These are phyloP conservation scores for Leishmania mexicana DNA, from an alignment of 208 protist species.

Conservation along the genomic window DNA sequence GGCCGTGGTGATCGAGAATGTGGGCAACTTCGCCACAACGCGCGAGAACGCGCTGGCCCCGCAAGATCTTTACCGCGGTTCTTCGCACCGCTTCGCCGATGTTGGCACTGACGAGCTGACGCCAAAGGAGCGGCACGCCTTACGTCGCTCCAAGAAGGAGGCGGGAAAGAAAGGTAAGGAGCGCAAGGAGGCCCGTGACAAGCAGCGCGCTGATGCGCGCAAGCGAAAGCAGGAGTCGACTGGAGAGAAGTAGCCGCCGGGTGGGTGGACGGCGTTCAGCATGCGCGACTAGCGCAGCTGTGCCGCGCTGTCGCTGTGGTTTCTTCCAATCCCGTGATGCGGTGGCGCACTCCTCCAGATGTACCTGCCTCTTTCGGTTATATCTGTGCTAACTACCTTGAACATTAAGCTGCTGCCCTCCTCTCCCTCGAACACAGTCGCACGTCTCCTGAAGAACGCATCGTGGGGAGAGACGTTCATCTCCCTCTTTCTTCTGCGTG, in stretches of 20 bases:
- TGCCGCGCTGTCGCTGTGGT: not conserved
- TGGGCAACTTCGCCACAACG: constrained; percentile 83
- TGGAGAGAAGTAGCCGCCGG: constrained; percentile 5
- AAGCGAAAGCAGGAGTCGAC: constrained; percentile 24
- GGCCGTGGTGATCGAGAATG: constrained; percentile 82
- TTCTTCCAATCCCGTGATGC: not conserved
- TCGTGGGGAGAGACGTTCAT: not conserved
- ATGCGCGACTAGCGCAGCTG: not conserved
- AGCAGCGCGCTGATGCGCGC: constrained; percentile 36
- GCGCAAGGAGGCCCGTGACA: constrained; percentile 34
- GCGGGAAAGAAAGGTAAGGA: constrained; percentile 41
- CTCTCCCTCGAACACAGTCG: not conserved
- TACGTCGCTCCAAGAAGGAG: constrained; percentile 84
- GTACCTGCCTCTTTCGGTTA: not conserved
- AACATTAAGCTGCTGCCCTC: not conserved
- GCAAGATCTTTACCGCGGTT: constrained; percentile 84
- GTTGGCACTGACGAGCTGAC: constrained; percentile 74
- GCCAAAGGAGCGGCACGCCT: constrained; percentile 71
- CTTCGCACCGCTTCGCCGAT: constrained; percentile 62
- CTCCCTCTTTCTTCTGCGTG: not conserved
- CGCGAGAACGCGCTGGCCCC: constrained; percentile 82
- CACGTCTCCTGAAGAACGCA: not conserved
- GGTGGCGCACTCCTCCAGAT: not conserved
- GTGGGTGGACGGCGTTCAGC: not conserved
- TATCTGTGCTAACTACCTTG: not conserved